Conservation (phyloP, 1,139 yeast genomes). For the Debaryomyces nepalensis region DNA sequence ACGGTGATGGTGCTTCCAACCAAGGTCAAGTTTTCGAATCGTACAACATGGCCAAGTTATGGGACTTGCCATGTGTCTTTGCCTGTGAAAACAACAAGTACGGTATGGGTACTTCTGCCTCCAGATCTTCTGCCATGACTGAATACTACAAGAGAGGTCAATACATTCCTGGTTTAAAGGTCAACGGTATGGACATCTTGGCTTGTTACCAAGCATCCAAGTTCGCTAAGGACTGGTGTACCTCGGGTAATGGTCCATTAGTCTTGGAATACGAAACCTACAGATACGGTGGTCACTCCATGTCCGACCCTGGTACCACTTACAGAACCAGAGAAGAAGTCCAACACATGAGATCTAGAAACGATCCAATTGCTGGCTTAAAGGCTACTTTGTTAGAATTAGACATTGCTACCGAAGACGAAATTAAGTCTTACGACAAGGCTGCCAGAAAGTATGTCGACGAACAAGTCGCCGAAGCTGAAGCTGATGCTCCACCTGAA, state of each 20-base stretch:
- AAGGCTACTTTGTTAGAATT: slow-evolving; percentile 83
- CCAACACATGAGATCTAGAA: slow-evolving; percentile 98
- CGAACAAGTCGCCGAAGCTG: slow-evolving; percentile 92
- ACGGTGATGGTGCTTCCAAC: slow-evolving; percentile 99
- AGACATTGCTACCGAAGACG: slow-evolving; percentile 89
- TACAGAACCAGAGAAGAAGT: slow-evolving; percentile 99
- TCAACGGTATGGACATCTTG: slow-evolving; percentile 97
- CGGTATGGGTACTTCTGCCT: slow-evolving; percentile 99
- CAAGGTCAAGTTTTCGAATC: slow-evolving; percentile 99
- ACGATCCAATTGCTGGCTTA: slow-evolving; percentile 96
- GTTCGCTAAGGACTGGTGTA: slow-evolving; percentile 96
- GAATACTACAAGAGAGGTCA: slow-evolving; percentile 99
- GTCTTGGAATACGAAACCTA: slow-evolving; percentile 97
- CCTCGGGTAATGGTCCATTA: slow-evolving; percentile 92
- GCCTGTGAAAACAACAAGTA: slow-evolving; percentile 99
- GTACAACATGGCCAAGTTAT: slow-evolving; percentile 97
- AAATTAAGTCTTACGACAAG: slow-evolving; percentile 91
- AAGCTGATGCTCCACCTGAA: slow-evolving; percentile 92
- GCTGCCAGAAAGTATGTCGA: slow-evolving; percentile 95
- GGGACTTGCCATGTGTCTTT: slow-evolving; percentile 93
- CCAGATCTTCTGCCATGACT: slow-evolving; percentile 94
- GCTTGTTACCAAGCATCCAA: slow-evolving; percentile 96
- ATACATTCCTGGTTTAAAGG: slow-evolving; percentile 97
- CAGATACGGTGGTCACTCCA: slow-evolving; percentile 99
- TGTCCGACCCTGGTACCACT: slow-evolving; percentile 99